Conservation (phyloP, 1,139 yeast species). For the Magnusiomyces fungicola region DNA sequence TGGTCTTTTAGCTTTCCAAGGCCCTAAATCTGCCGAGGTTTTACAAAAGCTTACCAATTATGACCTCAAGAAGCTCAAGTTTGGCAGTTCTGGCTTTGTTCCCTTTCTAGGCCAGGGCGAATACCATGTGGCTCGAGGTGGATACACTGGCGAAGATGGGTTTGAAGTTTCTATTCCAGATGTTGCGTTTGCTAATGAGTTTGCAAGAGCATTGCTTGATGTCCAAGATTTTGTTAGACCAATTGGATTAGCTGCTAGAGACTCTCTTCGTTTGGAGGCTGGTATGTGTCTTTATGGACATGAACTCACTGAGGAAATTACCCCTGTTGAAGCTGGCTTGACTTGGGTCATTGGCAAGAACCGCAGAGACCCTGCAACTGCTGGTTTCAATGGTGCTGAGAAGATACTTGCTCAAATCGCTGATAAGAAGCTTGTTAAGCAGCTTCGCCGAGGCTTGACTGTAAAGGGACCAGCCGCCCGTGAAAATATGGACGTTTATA, state of each 20-base stretch:
- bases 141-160: conserved; percentile 98
- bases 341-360: conserved; percentile 84
- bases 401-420: conserved; percentile 63
- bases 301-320: conserved; percentile 70
- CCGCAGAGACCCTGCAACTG: conserved; percentile 47
- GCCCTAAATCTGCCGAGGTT: conserved; percentile 68
- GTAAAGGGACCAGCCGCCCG: conserved; percentile 92
- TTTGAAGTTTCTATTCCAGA: conserved; percentile 82
- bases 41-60: conserved; percentile 57
- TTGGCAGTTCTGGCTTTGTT: conserved; percentile 64
- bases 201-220: conserved; percentile 56
- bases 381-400: conserved; percentile 70
- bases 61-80: conserved; percentile 54
- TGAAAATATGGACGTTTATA: conserved; percentile 62
- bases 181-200: conserved; percentile 47
- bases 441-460: conserved; percentile 68
- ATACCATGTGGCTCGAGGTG: conserved; percentile 82
- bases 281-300: conserved; percentile 98
- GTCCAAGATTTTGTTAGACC: conserved; percentile 60
- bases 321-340: conserved; percentile 85
- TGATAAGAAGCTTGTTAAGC: conserved; percentile 49
- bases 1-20: conserved; percentile 83
- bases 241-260: conserved; percentile 95
- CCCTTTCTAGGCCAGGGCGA: conserved; percentile 37
- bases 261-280: conserved; percentile 89